These are phyloP conservation scores for Fereydounia khargensis DNA, from an alignment of 1,284 basidiomycete genomes.

Conservation along the genomic window DNA sequence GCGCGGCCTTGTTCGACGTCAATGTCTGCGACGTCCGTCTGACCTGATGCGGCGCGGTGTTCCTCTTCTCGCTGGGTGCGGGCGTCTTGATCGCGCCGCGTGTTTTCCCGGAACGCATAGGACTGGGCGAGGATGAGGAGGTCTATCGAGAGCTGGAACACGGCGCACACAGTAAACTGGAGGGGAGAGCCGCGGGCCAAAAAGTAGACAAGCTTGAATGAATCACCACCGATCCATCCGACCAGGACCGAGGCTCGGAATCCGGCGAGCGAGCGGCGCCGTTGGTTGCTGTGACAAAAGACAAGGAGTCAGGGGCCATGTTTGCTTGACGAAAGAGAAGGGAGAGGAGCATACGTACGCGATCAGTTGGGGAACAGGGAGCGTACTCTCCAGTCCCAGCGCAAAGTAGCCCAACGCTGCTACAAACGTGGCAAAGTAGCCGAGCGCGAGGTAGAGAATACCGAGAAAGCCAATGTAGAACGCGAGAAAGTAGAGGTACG, in stretches of 20 bases:
- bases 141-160: conserved; percentile 56
- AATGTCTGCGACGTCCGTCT: neutral
- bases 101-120: conserved; percentile 48
- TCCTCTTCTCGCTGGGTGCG: conserved; percentile 1
- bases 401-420: conserved; percentile 72
- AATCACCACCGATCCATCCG: conserved; percentile 59
- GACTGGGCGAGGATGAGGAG: conserved; percentile 51
- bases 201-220: conserved; percentile 56
- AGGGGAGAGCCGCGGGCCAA: conserved; percentile 17
- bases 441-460: conserved; percentile 65
- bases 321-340: neutral
- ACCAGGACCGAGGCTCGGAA: conserved; percentile 75
- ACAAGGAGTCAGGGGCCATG: neutral
- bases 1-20: neutral
- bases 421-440: conserved; percentile 68
- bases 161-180: conserved; percentile 37
- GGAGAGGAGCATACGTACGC: neutral
- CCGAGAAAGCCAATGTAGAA: conserved; percentile 63
- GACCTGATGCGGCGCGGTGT: neutral
- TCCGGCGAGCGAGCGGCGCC: conserved; percentile 75
- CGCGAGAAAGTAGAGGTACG: conserved; percentile 76
- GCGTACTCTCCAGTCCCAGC: conserved; percentile 62
- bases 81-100: conserved; percentile 38
- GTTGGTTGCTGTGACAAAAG: conserved; percentile 61
- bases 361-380: conserved; percentile 38